phyloP scores from a whole-genome alignment of 257 asterid species.

The Plectranthus barbatus region DNA sequence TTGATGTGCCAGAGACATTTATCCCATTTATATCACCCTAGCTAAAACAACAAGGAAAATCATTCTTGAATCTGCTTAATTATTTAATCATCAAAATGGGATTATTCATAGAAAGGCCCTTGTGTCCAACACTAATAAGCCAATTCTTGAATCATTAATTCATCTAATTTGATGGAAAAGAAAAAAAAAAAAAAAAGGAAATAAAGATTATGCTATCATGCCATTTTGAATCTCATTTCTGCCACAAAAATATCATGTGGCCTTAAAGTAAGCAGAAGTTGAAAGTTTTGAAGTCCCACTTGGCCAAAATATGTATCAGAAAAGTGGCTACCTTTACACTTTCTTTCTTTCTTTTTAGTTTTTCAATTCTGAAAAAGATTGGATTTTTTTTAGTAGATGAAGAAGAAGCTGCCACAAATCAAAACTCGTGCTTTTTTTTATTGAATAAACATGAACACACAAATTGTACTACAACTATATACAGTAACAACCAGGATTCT shows the following conservation, averaged over 20 bases:
- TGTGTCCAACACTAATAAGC: background rate
- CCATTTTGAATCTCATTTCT: background rate
- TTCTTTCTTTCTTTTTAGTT: constrained; percentile 3
- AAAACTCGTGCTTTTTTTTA: background rate
- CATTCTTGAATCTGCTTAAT: background rate
- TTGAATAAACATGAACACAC: background rate
- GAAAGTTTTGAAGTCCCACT: constrained; percentile 12
- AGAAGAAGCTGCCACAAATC: no score
- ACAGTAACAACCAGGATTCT: background rate
- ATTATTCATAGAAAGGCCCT: background rate
- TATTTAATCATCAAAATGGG: background rate
- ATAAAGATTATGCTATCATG: no score
- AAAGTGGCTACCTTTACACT: constrained; percentile 9
- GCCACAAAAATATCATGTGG: background rate
- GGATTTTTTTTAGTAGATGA: background rate
- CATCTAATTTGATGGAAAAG: no score
- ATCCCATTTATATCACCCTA: background rate
- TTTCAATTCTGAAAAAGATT: constrained; percentile 17
- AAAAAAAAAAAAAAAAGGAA: no score
- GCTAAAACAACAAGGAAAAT: background rate
- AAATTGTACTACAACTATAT: background rate
- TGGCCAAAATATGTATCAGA: constrained; percentile 1
- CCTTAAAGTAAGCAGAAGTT: background rate
- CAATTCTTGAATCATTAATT: no score
- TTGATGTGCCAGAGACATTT: background rate